Percentiles rank a stretch among this genome's conserved stretches.
Conservation (phyloP, 495 filamentous ascomycete genomes). For the Pseudomonodictys pantanalensis region DNA sequence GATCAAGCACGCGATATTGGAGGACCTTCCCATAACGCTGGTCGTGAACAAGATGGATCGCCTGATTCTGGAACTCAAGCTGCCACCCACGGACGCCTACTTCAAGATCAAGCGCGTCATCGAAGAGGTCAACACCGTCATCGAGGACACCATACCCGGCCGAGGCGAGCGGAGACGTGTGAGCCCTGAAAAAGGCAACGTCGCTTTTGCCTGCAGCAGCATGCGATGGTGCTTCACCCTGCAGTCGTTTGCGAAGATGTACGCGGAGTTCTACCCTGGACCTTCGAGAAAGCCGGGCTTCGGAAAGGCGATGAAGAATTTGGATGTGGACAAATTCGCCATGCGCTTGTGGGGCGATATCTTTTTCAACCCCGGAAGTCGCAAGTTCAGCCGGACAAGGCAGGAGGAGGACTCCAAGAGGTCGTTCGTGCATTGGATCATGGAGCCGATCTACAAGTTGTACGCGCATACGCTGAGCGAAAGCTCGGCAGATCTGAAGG, state of each 20-base stretch:
- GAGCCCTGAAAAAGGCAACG: constrained; percentile 96
- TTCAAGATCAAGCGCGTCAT: constrained; percentile 98
- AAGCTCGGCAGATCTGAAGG: constrained; percentile 80
- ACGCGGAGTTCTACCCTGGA: constrained; percentile 79
- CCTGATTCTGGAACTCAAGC: constrained; percentile 87
- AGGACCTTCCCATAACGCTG: constrained; percentile 83
- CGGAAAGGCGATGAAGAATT: constrained; percentile 27
- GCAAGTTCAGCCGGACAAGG: constrained; percentile 85
- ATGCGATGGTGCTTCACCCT: constrained; percentile 98
- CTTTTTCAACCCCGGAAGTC: constrained; percentile 86
- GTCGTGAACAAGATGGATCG: constrained; percentile 98
- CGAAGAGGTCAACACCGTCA: constrained; percentile 94
- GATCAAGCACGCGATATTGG: constrained; percentile 89
- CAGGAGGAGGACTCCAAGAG: constrained; percentile 77
- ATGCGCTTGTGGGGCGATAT: constrained; percentile 91
- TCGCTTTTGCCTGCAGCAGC: constrained; percentile 84
- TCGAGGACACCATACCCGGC: constrained; percentile 82
- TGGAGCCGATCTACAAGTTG: constrained; percentile 97
- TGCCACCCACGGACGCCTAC: constrained; percentile 93
- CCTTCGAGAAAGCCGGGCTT: constrained; percentile 8
- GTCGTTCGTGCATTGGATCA: constrained; percentile 88
- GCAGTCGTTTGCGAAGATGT: constrained; percentile 92
- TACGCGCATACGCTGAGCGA: constrained; percentile 95
- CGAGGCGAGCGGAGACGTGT: constrained; percentile 75
- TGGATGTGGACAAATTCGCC: constrained; percentile 77